phyloP scores from a whole-genome alignment of 75 land plant species.

The Picea sitchensis region DNA sequence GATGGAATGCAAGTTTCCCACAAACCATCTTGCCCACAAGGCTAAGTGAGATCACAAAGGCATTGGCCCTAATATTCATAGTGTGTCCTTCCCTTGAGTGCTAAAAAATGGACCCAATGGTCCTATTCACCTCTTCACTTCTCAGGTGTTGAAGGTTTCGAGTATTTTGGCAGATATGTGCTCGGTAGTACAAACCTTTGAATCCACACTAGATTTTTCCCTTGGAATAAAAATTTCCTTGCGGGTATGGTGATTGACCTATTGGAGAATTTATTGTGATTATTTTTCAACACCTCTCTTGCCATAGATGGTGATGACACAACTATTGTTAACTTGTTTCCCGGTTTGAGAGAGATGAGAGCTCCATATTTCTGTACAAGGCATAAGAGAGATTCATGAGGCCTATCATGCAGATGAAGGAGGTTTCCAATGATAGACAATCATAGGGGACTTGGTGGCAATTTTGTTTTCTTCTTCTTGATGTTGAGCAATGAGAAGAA shows the following conservation, averaged over 20 bases:
- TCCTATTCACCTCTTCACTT: not conserved
- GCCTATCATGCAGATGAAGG: too few relatives aligned
- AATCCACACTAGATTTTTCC: not conserved
- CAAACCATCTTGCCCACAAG: not conserved
- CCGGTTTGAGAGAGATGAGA: conserved; percentile 4
- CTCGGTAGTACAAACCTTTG: conserved; percentile 1
- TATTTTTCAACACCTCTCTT: not conserved
- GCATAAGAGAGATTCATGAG: too few relatives aligned
- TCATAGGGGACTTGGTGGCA: too few relatives aligned
- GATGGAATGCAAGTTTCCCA: not conserved
- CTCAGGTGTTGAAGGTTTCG: conserved; percentile 1
- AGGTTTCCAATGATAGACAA: too few relatives aligned
- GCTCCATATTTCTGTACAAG: too few relatives aligned
- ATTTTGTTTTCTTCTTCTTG: too few relatives aligned
- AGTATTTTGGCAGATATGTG: conserved; percentile 7
- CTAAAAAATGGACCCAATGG: not conserved
- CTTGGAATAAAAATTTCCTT: not conserved
- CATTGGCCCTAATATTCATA: not conserved
- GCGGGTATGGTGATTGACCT: not conserved
- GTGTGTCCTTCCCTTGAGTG: not conserved
- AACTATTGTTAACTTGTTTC: not conserved
- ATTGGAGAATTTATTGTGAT: not conserved
- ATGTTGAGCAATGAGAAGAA: too few relatives aligned
- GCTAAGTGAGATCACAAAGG: not conserved
- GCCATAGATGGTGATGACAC: conserved; percentile 6